A percentile compares a stretch with the other conserved stretches of the same genome.
Evolutionary conservation across 352 stramenopile species (phyloP).

Genomic region (Peronospora destructor): DNA sequence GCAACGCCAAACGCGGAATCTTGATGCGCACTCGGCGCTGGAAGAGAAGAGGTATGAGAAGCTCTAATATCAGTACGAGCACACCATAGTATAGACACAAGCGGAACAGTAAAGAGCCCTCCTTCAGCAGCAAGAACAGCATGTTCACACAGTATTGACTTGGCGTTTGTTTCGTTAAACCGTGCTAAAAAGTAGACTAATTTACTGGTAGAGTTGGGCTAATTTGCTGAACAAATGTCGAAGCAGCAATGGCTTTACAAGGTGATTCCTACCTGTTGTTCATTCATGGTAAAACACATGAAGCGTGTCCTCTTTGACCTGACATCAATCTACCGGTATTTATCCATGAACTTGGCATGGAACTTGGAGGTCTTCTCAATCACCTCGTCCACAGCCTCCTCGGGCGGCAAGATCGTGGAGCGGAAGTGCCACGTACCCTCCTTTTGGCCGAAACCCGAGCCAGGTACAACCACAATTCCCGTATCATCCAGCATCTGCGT

Average conservation of each 20-base stretch:
- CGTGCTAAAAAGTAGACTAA: not conserved
- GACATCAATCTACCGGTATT: constrained; percentile 71
- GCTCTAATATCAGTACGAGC: constrained; percentile 42
- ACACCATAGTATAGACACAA: constrained; percentile 52
- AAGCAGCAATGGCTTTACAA: not conserved
- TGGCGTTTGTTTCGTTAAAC: not conserved
- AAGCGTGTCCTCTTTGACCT: not conserved
- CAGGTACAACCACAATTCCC: constrained; percentile 97
- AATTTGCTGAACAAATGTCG: not conserved
- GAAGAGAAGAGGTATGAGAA: constrained; percentile 47
- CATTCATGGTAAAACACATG: not conserved
- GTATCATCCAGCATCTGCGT: constrained; percentile 93
- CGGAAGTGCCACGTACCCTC: constrained; percentile 96
- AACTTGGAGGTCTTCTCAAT: constrained; percentile 93
- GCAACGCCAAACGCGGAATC: constrained; percentile 27
- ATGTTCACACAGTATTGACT: constrained; percentile 7
- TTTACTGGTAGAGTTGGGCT: not conserved
- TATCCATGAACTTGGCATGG: constrained; percentile 93
- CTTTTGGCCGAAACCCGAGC: constrained; percentile 95
- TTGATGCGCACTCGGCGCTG: constrained; percentile 45
- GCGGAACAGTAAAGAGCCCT: constrained; percentile 45
- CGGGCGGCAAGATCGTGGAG: constrained; percentile 97
- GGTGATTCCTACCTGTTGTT: not conserved
- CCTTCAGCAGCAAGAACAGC: constrained; percentile 46
- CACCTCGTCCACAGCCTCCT: constrained; percentile 92